Evolutionary conservation across 768 basidiomycete species (phyloP).

Genomic region (Podaxis sp.): DNA sequence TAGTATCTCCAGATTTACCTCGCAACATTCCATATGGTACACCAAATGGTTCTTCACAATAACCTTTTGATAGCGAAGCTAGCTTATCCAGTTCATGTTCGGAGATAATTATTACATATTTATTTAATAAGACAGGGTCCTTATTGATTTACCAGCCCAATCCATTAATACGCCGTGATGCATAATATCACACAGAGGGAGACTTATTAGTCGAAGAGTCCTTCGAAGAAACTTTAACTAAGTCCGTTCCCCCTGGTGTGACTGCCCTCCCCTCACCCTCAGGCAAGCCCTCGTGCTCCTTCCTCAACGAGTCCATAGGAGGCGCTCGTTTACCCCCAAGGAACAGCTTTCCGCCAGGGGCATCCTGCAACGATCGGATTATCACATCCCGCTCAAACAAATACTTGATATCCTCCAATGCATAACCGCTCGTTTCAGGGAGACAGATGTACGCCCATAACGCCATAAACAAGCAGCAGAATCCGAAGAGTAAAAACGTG

Average conservation of each 20-base stretch:
- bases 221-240: background rate
- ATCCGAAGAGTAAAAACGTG: constrained; percentile 43
- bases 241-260: background rate
- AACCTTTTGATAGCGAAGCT: background rate
- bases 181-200: background rate
- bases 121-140: background rate
- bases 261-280: background rate
- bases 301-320: constrained; percentile 23
- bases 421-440: constrained; percentile 46
- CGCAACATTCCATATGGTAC: background rate
- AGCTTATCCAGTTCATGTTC: background rate
- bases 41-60: background rate
- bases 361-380: constrained; percentile 36
- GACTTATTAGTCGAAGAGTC: background rate
- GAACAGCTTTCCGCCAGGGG: constrained; percentile 37
- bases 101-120: background rate
- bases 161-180: no score
- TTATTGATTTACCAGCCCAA: background rate
- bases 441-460: constrained; percentile 42
- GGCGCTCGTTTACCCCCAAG: constrained; percentile 25
- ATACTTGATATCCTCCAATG: constrained; percentile 44
- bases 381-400: constrained; percentile 40
- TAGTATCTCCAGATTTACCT: background rate
- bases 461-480: constrained; percentile 39
- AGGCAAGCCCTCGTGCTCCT: background rate